Evolutionary conservation across 108 stramenopile genomes (phyloP).

Genomic region (Stephanodiscus triporus): DNA sequence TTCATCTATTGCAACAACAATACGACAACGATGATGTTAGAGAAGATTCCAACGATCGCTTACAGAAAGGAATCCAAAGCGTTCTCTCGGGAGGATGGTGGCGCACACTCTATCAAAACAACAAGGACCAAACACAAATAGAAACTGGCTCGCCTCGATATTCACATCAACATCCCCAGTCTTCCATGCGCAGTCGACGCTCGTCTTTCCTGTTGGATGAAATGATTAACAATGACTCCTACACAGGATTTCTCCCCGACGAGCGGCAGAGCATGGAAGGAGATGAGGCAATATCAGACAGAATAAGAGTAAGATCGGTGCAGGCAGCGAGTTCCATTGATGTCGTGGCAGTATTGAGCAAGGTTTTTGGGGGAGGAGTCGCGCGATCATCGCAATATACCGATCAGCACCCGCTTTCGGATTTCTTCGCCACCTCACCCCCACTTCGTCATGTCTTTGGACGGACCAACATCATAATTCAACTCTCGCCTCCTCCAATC

Average conservation of each 20-base stretch:
- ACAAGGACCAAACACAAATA: conserved; percentile 11
- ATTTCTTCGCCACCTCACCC: conserved; percentile 49
- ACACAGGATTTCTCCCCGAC: conserved; percentile 33
- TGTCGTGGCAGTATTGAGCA: conserved; percentile 63
- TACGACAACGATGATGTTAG: conserved; percentile 22
- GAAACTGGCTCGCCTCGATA: conserved; percentile 6
- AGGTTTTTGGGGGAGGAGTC: conserved; percentile 66
- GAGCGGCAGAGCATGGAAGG: conserved; percentile 35
- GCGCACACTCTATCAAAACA: conserved; percentile 9
- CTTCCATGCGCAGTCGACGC: conserved; percentile 42
- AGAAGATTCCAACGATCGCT: background rate
- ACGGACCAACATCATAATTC: conserved; percentile 62
- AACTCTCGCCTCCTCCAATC: conserved; percentile 54
- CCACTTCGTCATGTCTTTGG: conserved; percentile 71
- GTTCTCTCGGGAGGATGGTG: conserved; percentile 11
- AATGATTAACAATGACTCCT: conserved; percentile 40
- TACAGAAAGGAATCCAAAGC: conserved; percentile 12
- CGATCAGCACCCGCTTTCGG: conserved; percentile 44
- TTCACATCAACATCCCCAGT: conserved; percentile 25
- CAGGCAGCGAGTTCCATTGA: conserved; percentile 79
- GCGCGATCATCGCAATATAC: conserved; percentile 43
- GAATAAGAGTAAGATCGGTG: conserved; percentile 61
- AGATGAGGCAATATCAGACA: conserved; percentile 38
- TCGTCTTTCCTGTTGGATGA: conserved; percentile 39
- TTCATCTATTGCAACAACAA: conserved; percentile 25